Evolutionary conservation across 805 yeast species (phyloP), one percentile per base, ranked within the genome.

Genomic region (Candida mattraensis): DNA sequence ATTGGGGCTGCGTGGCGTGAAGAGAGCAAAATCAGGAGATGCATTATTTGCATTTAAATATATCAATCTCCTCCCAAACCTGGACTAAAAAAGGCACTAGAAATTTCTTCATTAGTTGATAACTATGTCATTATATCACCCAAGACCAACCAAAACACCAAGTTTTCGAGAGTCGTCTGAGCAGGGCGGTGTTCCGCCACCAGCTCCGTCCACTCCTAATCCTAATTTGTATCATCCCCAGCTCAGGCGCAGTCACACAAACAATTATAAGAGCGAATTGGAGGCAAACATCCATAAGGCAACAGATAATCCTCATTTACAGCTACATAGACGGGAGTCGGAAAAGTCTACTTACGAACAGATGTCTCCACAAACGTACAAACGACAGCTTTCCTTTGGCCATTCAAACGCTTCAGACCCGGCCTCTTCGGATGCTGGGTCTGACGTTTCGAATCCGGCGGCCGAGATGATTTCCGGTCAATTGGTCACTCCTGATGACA

Each of bases 301-400:
- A 17, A 18, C 19, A 5, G 47, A 46, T 24, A 22, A 21, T 16
- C 40, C 41, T 8, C 26, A 15, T 9, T 18, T 26, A 16, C 36
- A 41, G 17, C 28, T 40, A 18, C 23, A 39, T 20, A 40, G 59
- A 28, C 35, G 50, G 18, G 29, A 48, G 18, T 45, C 56, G 0
- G 53, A 52, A 24, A 40, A 42, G 33, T 21, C 44, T 4, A 25
- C 50, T 4, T 51, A 37, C 29, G 45, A 47, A 14, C 40, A 38
- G 27, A 53, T 53, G 57, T 42, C 44, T 4, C 47, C 56, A 8
- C 56, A 54, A 32, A 22, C 19, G 3, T 51, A 45, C 25, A 45
- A 40, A 27, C 41, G 59, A 24, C 45, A 42, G 4, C 32, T 44
- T 22, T 50, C 51, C 3, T 13, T 44, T 6, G 30, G 35, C 16